A percentile compares a stretch with the other conserved stretches of the same genome.
These are phyloP conservation scores for Chloranthus sessilifolius DNA, from an alignment of 164 flowering plant species.

Conservation along the genomic window DNA sequence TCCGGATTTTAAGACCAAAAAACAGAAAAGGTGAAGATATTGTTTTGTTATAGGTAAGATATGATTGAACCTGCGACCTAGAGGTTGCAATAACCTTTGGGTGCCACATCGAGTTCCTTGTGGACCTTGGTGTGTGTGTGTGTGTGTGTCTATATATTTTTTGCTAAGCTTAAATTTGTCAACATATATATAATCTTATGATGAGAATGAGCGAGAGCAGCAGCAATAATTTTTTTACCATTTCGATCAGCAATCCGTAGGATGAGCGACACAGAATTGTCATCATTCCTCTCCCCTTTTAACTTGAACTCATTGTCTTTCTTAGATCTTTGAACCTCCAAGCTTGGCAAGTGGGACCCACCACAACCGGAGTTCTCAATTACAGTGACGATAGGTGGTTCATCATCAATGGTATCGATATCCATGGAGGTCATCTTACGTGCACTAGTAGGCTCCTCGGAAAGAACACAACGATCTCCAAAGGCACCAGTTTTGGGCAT, in stretches of 20 bases:
- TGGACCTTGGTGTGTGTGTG: too few species aligned
- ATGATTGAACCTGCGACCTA: too few species aligned
- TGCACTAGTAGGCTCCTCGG: conserved; percentile 28
- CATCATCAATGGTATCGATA: conserved; percentile 42
- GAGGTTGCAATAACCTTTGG: too few species aligned
- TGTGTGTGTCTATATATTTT: too few species aligned
- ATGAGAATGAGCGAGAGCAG: too few species aligned
- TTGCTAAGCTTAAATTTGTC: too few species aligned
- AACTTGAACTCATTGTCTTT: conserved; percentile 53
- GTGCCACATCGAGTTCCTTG: too few species aligned
- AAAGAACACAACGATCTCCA: conserved; percentile 44
- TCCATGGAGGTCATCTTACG: conserved; percentile 50
- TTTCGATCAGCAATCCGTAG: conserved; percentile 51
- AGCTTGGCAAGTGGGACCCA: conserved; percentile 9
- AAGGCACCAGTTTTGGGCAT: conserved; percentile 33
- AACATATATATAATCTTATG: too few species aligned
- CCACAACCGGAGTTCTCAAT: conserved; percentile 11
- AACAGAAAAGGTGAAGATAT: too few species aligned
- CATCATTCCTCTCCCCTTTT: conserved; percentile 54
- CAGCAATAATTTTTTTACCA: conserved; percentile 37
- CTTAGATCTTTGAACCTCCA: conserved; percentile 49
- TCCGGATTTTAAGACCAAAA: too few species aligned
- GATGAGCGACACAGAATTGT: conserved; percentile 53
- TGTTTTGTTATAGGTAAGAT: too few species aligned
- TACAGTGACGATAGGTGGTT: conserved; percentile 17